These are phyloP conservation scores for Sclerotinia spermophila DNA, from an alignment of 2,329 filamentous ascomycete species.

Conservation along the genomic window DNA sequence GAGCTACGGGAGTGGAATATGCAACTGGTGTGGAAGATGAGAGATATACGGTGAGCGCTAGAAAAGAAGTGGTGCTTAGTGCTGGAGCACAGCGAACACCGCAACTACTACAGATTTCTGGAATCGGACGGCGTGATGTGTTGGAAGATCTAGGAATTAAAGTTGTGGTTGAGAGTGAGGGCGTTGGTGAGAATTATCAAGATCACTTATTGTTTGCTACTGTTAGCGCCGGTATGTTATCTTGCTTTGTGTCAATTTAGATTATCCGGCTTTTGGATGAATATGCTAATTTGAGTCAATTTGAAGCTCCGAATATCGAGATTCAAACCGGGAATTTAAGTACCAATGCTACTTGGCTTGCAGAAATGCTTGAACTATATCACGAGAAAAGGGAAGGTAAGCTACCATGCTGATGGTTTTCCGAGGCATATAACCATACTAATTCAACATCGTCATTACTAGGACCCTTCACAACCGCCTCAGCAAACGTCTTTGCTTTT, in stretches of 20 bases:
- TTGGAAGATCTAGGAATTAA: conserved; percentile 44
- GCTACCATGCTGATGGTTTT: not conserved
- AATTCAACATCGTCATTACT: not conserved
- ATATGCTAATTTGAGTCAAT: not conserved
- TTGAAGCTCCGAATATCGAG: not conserved
- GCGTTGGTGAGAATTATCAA: conserved; percentile 50
- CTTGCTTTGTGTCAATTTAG: not conserved
- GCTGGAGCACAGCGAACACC: conserved; percentile 50
- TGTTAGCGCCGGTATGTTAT: not conserved
- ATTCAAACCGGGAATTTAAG: conserved; percentile 13
- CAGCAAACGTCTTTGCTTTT: conserved; percentile 5
- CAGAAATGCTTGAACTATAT: conserved; percentile 13
- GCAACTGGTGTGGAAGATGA: not conserved
- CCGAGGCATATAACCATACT: not conserved
- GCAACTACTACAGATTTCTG: conserved; percentile 50
- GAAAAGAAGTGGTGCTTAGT: conserved; percentile 47
- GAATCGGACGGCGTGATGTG: conserved; percentile 45
- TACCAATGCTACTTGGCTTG: conserved; percentile 15
- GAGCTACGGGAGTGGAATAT: not conserved
- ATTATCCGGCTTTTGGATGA: not conserved
- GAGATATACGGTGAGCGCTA: conserved; percentile 23
- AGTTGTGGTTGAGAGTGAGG: conserved; percentile 43
- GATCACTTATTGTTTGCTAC: conserved; percentile 38
- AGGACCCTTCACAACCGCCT: conserved; percentile 18
- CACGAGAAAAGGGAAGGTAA: conserved; percentile 15